Evolutionary conservation across 2,329 filamentous ascomycete genomes (phyloP).

Genomic region (Dothistroma pini): DNA sequence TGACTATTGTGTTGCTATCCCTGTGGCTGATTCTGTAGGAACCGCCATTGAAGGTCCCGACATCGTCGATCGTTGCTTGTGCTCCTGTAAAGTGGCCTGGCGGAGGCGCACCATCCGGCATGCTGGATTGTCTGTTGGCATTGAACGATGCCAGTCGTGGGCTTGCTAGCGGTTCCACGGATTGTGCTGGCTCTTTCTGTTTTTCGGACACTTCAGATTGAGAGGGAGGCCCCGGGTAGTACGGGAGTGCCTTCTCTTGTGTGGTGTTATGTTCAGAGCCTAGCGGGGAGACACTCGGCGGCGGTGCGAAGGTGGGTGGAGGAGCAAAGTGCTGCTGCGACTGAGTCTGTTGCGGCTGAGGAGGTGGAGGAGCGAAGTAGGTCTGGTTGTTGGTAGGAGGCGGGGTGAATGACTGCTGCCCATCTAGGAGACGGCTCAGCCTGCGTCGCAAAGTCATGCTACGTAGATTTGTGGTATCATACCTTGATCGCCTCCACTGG

Average conservation of each 20-base stretch:
- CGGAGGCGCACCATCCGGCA: constrained; percentile 41
- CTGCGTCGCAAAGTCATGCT: neutral
- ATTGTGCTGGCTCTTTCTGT: constrained; percentile 26
- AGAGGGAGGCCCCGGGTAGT: constrained; percentile 38
- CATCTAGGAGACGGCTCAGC: neutral
- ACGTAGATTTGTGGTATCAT: neutral
- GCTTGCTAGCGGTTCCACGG: constrained; percentile 14
- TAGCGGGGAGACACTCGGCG: constrained; percentile 28
- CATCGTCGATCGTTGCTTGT: constrained; percentile 64
- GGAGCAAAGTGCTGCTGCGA: constrained; percentile 29
- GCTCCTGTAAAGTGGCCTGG: constrained; percentile 62
- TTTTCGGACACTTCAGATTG: constrained; percentile 34
- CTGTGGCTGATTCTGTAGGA: constrained; percentile 91
- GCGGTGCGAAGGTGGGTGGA: constrained; percentile 26
- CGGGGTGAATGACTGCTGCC: constrained; percentile 7
- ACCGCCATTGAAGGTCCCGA: constrained; percentile 96
- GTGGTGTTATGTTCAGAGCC: constrained; percentile 29
- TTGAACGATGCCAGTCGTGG: constrained; percentile 29
- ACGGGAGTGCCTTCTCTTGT: constrained; percentile 31
- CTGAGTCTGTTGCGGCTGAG: constrained; percentile 21
- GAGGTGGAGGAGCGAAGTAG: constrained; percentile 29
- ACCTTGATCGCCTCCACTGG: constrained; percentile 2
- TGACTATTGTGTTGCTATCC: constrained; percentile 85
- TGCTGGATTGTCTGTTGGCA: constrained; percentile 29
- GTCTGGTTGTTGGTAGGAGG: constrained; percentile 18